Conservation (phyloP, 164 flowering plant species). For the Liquidambar formosana region DNA sequence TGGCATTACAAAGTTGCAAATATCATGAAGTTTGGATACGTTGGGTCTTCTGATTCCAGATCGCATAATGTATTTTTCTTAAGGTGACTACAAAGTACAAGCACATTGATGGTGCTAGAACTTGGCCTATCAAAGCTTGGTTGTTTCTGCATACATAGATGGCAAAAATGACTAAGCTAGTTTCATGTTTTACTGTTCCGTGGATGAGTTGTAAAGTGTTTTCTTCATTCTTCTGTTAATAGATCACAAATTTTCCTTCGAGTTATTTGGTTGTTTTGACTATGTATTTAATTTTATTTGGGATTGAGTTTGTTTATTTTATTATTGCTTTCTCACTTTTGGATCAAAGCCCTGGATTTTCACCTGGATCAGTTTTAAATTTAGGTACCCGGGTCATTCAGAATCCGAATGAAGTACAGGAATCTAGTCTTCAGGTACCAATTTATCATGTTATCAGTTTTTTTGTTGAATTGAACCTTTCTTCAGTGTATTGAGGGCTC, state of each 20-base stretch:
- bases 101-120: conserved; percentile 31
- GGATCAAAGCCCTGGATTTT: conserved; percentile 37
- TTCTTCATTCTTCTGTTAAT: conserved; percentile 41
- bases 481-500: neutral
- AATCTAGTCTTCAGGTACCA: conserved; percentile 1
- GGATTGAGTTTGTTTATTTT: conserved; percentile 31
- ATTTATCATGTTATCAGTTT: neutral
- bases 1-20: conserved; percentile 10
- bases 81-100: conserved; percentile 30
- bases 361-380: conserved; percentile 29
- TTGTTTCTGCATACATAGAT: conserved; percentile 29
- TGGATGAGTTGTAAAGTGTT: conserved; percentile 40
- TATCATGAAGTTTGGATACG: conserved; percentile 8
- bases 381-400: neutral
- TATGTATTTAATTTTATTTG: conserved; percentile 28
- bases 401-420: neutral
- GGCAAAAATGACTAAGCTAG: conserved; percentile 23
- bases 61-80: conserved; percentile 18
- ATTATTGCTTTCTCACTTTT: conserved; percentile 16
- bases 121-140: conserved; percentile 30
- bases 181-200: conserved; percentile 20
- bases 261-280: conserved; percentile 29
- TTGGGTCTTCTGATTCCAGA: conserved; percentile 16
- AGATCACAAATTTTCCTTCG: conserved; percentile 22
- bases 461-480: neutral